Evolutionary conservation across 2,329 filamentous ascomycete genomes (phyloP).

Genomic region (Fusarium chlamydosporum): DNA sequence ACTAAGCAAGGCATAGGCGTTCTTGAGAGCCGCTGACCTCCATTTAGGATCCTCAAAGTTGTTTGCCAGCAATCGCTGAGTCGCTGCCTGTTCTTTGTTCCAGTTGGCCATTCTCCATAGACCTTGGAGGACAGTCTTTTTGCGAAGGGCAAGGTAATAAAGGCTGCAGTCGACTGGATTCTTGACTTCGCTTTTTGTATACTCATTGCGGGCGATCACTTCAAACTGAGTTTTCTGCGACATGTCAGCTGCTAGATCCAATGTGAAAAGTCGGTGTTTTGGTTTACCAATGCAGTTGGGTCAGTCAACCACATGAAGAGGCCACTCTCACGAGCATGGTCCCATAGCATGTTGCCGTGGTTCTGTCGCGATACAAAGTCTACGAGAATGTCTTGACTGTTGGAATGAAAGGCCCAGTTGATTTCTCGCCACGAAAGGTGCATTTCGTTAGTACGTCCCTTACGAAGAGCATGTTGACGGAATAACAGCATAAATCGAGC

Average conservation of each 20-base stretch:
- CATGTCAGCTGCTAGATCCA: constrained; percentile 19
- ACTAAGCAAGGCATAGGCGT: constrained; percentile 94
- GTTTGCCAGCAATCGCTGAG: constrained; percentile 84
- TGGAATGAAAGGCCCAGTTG: constrained; percentile 86
- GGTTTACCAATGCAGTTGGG: constrained; percentile 76
- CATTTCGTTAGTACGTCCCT: constrained; percentile 73
- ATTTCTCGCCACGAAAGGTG: constrained; percentile 84
- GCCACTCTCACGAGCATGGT: constrained; percentile 86
- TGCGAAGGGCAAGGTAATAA: constrained; percentile 90
- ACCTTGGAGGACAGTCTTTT: constrained; percentile 90
- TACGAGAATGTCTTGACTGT: constrained; percentile 88
- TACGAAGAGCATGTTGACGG: constrained; percentile 81
- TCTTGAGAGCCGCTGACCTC: constrained; percentile 92
- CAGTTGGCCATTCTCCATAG: constrained; percentile 95
- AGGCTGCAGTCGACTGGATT: constrained; percentile 92
- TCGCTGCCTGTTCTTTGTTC: constrained; percentile 87
- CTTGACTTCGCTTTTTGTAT: constrained; percentile 87
- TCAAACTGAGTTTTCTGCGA: constrained; percentile 78
- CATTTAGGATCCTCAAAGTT: constrained; percentile 91
- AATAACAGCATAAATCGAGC: constrained; percentile 91
- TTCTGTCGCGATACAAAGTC: constrained; percentile 87
- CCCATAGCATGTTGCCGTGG: constrained; percentile 85
- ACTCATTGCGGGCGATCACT: constrained; percentile 91
- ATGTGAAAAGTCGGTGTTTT: no score
- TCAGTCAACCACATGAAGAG: constrained; percentile 97